phyloP scores from a whole-genome alignment of 257 asterid genomes.

The Solanum acaule region DNA sequence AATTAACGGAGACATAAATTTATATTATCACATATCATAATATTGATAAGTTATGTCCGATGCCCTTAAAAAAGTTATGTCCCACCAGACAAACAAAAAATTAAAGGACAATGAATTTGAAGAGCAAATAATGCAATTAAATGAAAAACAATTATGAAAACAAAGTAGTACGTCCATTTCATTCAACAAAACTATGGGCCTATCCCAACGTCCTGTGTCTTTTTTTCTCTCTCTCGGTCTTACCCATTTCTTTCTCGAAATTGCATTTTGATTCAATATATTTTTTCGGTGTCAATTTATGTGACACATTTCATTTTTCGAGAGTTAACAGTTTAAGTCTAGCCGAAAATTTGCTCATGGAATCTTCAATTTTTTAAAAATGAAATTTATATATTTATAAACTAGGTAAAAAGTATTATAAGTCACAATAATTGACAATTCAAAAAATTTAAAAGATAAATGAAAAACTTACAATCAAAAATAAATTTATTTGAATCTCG shows the following conservation, averaged over 20 bases:
- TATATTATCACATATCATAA: not conserved
- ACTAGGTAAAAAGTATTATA: no score
- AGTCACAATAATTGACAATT: no score
- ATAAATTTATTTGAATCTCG: no score
- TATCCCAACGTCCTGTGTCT: not conserved
- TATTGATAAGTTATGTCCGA: not conserved
- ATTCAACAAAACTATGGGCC: not conserved
- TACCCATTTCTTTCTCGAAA: not conserved
- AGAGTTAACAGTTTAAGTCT: no score
- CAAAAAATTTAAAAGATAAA: no score
- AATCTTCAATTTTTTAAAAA: no score
- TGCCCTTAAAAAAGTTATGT: not conserved
- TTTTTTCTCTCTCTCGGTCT: not conserved
- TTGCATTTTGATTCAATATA: not conserved
- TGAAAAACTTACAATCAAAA: no score
- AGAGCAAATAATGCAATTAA: not conserved
- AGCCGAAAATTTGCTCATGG: no score
- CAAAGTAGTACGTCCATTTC: not conserved
- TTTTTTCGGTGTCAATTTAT: no score
- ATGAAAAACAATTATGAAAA: not conserved
- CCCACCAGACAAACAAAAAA: not conserved
- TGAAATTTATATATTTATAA: no score
- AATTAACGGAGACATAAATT: accelerated
- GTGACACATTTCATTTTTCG: no score
- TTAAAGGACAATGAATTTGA: not conserved